phyloP scores from a whole-genome alignment of 2,329 filamentous ascomycete species.

The Trichoderma aggressivum region DNA sequence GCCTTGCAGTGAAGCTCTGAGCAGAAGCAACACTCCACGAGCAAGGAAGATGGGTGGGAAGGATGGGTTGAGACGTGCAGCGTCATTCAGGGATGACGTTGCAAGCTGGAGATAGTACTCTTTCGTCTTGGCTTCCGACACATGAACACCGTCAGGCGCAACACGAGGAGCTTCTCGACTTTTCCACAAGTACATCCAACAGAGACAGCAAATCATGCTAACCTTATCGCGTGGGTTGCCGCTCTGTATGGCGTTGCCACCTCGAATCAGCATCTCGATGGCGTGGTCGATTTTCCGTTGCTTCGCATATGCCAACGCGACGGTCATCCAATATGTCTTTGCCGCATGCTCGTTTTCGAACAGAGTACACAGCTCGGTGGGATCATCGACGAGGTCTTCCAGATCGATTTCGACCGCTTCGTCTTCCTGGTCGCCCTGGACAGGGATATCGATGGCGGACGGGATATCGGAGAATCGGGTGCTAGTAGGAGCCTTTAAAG shows the following conservation, averaged over 20 bases:
- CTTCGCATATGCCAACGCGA: slow-evolving; percentile 93
- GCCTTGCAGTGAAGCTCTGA: slow-evolving; percentile 79
- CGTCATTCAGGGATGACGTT: slow-evolving; percentile 90
- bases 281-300: slow-evolving; percentile 87
- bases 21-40: slow-evolving; percentile 80
- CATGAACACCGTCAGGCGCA: slow-evolving; percentile 58
- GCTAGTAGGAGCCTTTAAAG: slow-evolving; percentile 40
- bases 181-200: slow-evolving; percentile 90
- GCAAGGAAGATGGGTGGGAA: slow-evolving; percentile 90
- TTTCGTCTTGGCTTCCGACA: slow-evolving; percentile 80
- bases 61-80: slow-evolving; percentile 87
- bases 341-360: slow-evolving; percentile 91
- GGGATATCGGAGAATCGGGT: slow-evolving; percentile 64
- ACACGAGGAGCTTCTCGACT: slow-evolving; percentile 72
- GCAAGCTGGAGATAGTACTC: slow-evolving; percentile 88
- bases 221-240: slow-evolving; percentile 78
- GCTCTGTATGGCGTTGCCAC: slow-evolving; percentile 67
- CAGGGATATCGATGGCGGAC: slow-evolving; percentile 62
- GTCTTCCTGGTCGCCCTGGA: slow-evolving; percentile 61
- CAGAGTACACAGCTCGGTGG: slow-evolving; percentile 89
- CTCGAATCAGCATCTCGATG: slow-evolving; percentile 70
- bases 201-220: slow-evolving; percentile 77
- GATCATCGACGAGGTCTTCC: slow-evolving; percentile 86
- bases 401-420: slow-evolving; percentile 90
- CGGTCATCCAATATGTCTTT: slow-evolving; percentile 96